Evolutionary conservation across 345 rosid species (phyloP), one percentile per base, ranked within the genome.

Genomic region (Boechera retrofracta): DNA sequence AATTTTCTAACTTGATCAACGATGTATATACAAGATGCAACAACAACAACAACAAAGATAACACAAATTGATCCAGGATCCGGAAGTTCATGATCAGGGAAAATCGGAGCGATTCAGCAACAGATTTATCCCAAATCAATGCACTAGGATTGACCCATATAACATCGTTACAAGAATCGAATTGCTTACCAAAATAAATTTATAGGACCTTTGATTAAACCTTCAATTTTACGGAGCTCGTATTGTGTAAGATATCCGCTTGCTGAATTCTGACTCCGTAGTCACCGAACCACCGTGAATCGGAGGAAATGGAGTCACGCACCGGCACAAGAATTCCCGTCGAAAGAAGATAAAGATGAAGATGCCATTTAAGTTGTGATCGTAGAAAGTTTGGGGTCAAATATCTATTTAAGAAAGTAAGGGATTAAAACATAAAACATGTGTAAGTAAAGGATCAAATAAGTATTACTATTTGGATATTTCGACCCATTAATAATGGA

Each of bases 401-500:
- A 64, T 44, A 70, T 5, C 11, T 18, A 52, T 13, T 57, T 57
- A 29, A 12, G 28, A 59, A 72, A 73, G 35, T 26, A 32, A 0
- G 0, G 7, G 38, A 31, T 44, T 10, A n/a, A 10, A 67, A 42
- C 6, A 41, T 24, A 67, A 42, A 52, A 44, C 1, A 52, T 7
- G 26, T 71, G 45, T 60, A 73, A 73, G 1, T 54, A 2, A 67
- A 67, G 75, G 75, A 53, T 16, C 53, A 67, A 45, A 10, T 0
- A 9, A 8, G 16, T 15, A 60, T 5, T 2, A 9, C n/a, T 16
- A 21, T 21, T 21, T 0, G 4, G 21, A 9, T 15, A 21, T 67
- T 67, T 16, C 28, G 65, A 59, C 70, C 74, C 78, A 59, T 11
- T 51, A 13, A 7, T 4, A 39, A 26, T 78, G 70, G 52, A 73